Base-by-base conservation (phyloP, 176 grass and related monocot species). In the Musa itinerans region DNA sequence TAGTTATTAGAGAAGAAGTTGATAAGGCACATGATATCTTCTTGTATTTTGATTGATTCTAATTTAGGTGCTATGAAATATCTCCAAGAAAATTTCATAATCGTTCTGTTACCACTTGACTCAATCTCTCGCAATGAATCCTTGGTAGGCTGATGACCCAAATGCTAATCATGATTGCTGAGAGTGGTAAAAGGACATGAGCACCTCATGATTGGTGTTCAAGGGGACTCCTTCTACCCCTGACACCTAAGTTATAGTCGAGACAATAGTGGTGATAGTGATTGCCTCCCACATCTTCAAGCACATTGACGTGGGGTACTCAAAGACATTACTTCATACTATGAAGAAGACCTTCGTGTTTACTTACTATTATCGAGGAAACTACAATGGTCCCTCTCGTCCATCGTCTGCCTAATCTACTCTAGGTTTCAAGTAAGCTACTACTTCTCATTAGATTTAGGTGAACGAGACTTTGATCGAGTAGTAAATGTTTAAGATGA, bases 121-220 rank as follows among this genome's bases (percentile, higher is more conserved):
- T 6, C 54, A 50, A 69, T 73, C 0, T 63, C 16, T n/a, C 63
- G 7, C 54, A 80, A 50, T 17, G 54, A 80, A 69, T 0, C 73
- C 21, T 15, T 27, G 15, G 22, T 68, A 86, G 79, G 79, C 81
- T 9, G 84, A 54, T 1, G 48, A 86, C 50, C 68, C 84, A 6
- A 75, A 86, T 2, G 5, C 58, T 1, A 79, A 86, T 16, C 84
- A 86, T 27, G 71, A 62, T 17, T 86, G 84, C 74, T 86, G 84
- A 79, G 59, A 78, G 75, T 10, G 84, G 2, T 16, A 75, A 2
- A 79, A 82, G 65, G 84, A 82, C 14, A 72, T 79, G 75, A 59
- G 12, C 13, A 82, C 75, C 22, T 21, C 68, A 9, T 57, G 69
- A 0, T 16, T 55, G 0, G 80, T 86, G 27, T 86, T 82, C 68